Percentiles rank a stretch among this genome's conserved stretches.
phyloP scores from a whole-genome alignment of 441 rosid genomes.

The Arabidopsis hybrid region DNA sequence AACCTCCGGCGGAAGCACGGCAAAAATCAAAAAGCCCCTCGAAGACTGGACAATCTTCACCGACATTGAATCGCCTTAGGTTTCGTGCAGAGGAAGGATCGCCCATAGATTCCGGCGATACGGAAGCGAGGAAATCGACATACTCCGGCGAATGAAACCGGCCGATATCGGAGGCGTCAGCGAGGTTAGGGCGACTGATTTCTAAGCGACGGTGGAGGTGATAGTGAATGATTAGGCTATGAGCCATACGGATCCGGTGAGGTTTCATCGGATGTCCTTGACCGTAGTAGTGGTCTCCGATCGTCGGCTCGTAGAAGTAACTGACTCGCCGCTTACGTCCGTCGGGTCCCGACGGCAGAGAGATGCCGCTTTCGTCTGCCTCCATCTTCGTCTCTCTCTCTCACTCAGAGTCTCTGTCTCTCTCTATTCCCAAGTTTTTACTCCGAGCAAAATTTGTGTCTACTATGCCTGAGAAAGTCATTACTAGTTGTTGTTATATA shows the following conservation, averaged over 20 bases:
- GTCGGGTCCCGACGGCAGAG: slow-evolving; percentile 49
- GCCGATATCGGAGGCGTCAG: slow-evolving; percentile 63
- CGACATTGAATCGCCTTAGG: slow-evolving; percentile 75
- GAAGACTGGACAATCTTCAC: slow-evolving; percentile 84
- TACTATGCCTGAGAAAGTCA: not conserved
- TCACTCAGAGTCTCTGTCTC: not conserved
- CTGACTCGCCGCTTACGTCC: slow-evolving; percentile 48
- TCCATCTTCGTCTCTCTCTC: slow-evolving; percentile 36
- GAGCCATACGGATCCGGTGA: slow-evolving; percentile 82
- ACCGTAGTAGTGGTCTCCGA: slow-evolving; percentile 61
- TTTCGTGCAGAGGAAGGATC: slow-evolving; percentile 56
- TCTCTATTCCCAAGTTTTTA: not conserved
- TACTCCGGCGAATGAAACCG: slow-evolving; percentile 80
- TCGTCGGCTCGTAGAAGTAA: slow-evolving; percentile 50
- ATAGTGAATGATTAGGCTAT: slow-evolving; percentile 77
- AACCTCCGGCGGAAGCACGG: slow-evolving; percentile 82
- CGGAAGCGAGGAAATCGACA: slow-evolving; percentile 74
- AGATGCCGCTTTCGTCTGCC: slow-evolving; percentile 44
- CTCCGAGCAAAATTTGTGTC: not conserved
- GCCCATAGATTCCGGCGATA: slow-evolving; percentile 59
- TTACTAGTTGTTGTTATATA: not conserved
- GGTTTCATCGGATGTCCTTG: slow-evolving; percentile 92
- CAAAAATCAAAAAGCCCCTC: slow-evolving; percentile 76
- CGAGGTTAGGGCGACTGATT: slow-evolving; percentile 83
- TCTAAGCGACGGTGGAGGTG: slow-evolving; percentile 86